Base-by-base conservation (phyloP, 2,329 filamentous ascomycete species). In the Arthrinium puccinioides region DNA sequence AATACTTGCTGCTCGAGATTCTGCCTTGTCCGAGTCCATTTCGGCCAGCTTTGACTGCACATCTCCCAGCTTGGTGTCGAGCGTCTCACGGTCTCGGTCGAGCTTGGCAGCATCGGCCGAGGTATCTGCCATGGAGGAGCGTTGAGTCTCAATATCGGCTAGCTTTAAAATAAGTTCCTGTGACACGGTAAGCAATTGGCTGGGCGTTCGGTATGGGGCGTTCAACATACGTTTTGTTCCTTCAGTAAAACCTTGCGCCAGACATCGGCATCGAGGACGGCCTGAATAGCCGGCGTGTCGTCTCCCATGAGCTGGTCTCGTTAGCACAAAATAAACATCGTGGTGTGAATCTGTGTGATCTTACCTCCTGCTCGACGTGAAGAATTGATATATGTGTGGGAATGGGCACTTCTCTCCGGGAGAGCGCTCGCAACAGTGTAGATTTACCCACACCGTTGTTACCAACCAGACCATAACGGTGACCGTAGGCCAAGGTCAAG, bases 361-460 rank as follows among this genome's bases (percentile, higher is more conserved):
- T 54, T 64, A 87, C 84, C 72, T 98, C 92, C 73, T 98, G 92
- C 61, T 97, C 92, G 35, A 98, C 92, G 70, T 98, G 92, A 14
- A 98, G 77, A 75, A 98, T 98, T 9, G 92, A 96, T 47, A 98
- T 98, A 52, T 98, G 90, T 2, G 87, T 94, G 9, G 92, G 92
- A 63, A 98, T 92, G 5, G 89, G 77, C 42, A 98, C 76, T 58
- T 98, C 92, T 83, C 92, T 80, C 54, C 87, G 81, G 54, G 89
- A 94, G 48, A 98, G 70, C 13, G 92, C 92, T 50, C 92, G 78
- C 44, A 98, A 74, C 46, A 98, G 70, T n/a, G 92, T 98, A 57
- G 87, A 87, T 75, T 92, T 90, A 74, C 86, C 92, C 47, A 98
- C 90, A 87, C 92, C 92, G 76, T 98, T 98, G 73, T 97, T 86